Base-by-base conservation (phyloP, 441 rosid species). In the Theobroma grandiflorum region DNA sequence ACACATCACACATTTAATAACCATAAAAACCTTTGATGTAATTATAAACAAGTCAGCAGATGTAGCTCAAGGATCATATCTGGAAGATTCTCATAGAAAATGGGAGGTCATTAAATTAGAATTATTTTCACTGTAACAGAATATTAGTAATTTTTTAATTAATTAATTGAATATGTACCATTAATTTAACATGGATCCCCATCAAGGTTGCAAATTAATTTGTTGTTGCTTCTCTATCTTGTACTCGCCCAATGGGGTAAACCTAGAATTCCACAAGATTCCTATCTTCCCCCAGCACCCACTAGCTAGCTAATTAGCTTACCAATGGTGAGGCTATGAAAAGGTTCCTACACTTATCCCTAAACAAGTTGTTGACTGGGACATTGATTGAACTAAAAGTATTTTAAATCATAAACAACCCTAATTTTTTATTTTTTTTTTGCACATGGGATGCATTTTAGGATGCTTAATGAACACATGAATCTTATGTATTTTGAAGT, bases 41-140 rank as follows among this genome's bases (percentile, higher is more conserved):
- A n/a, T 11, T 15, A 26, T 11, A 31, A 69, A 14, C 58, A 4
- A 49, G 59, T 49, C 74, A 31, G 74, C 57, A 70, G 37, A 45
- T 26, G 31, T 8, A 11, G 11, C 43, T 65, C 20, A 40, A 67
- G 73, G 53, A 47, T 40, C 58, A 33, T 69, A 14, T 14, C 49
- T 53, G 63, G 26, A 72, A 37, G 75, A 53, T 72, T 72, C 76
- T 72, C 76, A 52, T 53, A 53, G 10, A 72, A 72, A 72, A 18
- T 37, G 45, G 62, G 47, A 35, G 47, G 31, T 72, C 63, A 52
- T 53, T 72, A 18, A 45, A 53, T 35, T 72, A 45, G 7, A 18
- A 10, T 53, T 45, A 45, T 10, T 45, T 72, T 53, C 47, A 35
- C 5, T 49, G 50, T 61, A 71, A 43, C 26, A 3, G 50, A 45